Evolutionary conservation across 139 green algal genomes (phyloP).

Genomic region (Prasinococcaceae sp.): DNA sequence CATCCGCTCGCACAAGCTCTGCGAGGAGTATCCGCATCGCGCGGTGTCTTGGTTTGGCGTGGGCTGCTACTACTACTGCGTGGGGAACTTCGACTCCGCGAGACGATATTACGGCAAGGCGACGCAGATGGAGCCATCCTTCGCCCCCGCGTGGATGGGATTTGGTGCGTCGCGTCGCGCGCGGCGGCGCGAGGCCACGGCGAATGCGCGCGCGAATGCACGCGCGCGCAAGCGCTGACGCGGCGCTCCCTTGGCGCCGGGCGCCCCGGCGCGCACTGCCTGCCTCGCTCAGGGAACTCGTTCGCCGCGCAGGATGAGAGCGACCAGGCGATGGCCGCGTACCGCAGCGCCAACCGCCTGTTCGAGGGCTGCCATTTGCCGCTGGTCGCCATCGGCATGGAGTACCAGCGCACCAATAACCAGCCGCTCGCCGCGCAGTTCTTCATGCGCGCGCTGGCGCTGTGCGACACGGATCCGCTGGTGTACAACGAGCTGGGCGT

Average conservation of each 20-base stretch:
- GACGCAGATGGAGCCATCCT: slow-evolving; percentile 56
- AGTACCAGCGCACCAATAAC: slow-evolving; percentile 66
- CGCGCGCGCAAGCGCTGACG: too few relatives aligned
- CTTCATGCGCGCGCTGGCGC: slow-evolving; percentile 37
- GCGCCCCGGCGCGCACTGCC: too few relatives aligned
- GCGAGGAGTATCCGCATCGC: slow-evolving; percentile 65
- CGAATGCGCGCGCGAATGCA: too few relatives aligned
- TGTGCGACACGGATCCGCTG: slow-evolving; percentile 70
- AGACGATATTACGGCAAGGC: slow-evolving; percentile 44
- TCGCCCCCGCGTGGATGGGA: slow-evolving; percentile 80
- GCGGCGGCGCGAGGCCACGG: too few relatives aligned
- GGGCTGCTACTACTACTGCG: slow-evolving; percentile 80
- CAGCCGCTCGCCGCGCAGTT: slow-evolving; percentile 50
- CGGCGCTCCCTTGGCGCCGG: too few relatives aligned
- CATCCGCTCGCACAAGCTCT: slow-evolving; percentile 48
- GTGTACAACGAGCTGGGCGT: slow-evolving; percentile 78
- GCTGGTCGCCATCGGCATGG: slow-evolving; percentile 51
- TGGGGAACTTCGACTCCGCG: slow-evolving; percentile 25
- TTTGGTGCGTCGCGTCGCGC: too few relatives aligned
- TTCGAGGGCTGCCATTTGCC: slow-evolving; percentile 86
- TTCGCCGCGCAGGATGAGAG: slow-evolving; percentile 54
- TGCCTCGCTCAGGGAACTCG: too few relatives aligned
- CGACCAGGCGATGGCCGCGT: slow-evolving; percentile 91
- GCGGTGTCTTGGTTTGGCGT: slow-evolving; percentile 77
- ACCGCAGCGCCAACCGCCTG: slow-evolving; percentile 75